Conservation (phyloP, 306 rosid genomes). For the Canavalia gladiata region DNA sequence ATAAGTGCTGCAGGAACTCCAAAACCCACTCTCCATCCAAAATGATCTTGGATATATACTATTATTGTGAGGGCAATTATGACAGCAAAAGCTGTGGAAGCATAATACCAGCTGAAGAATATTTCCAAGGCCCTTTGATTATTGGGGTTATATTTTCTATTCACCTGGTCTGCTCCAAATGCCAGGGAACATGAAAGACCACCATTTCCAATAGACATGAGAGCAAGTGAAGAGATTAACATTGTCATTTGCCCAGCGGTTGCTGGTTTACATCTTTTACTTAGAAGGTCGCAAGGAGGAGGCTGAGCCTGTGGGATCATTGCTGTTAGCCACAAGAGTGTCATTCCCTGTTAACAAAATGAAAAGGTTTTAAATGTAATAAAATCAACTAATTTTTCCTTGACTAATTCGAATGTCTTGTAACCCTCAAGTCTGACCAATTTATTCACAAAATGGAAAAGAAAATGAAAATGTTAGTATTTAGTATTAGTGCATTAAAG, state of each 20-base stretch:
- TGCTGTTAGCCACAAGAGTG: slow-evolving; percentile 67
- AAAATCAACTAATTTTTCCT: slow-evolving; percentile 10
- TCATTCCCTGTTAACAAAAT: slow-evolving; percentile 58
- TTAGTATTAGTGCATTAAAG: too few relatives aligned
- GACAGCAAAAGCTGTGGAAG: slow-evolving; percentile 56
- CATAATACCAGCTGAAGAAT: slow-evolving; percentile 74
- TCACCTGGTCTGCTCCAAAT: slow-evolving; percentile 76
- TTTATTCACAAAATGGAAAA: too few relatives aligned
- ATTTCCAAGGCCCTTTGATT: slow-evolving; percentile 61
- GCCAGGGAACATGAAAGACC: slow-evolving; percentile 74
- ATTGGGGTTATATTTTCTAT: slow-evolving; percentile 54
- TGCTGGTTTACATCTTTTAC: slow-evolving; percentile 55
- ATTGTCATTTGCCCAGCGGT: slow-evolving; percentile 56
- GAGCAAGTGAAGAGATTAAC: slow-evolving; percentile 53
- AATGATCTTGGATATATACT: slow-evolving; percentile 68
- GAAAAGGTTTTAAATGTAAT: neutral
- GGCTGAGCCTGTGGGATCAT: slow-evolving; percentile 69
- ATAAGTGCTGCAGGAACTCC: slow-evolving; percentile 70
- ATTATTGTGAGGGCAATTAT: slow-evolving; percentile 65
- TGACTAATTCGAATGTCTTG: neutral
- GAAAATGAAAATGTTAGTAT: too few relatives aligned
- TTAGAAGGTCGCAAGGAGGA: slow-evolving; percentile 53
- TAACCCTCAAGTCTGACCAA: too few relatives aligned
- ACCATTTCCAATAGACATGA: slow-evolving; percentile 70
- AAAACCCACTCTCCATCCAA: slow-evolving; percentile 75